These are phyloP conservation scores for Aspergillus sclerotioniger DNA, from an alignment of 495 filamentous ascomycete species.

Conservation along the genomic window DNA sequence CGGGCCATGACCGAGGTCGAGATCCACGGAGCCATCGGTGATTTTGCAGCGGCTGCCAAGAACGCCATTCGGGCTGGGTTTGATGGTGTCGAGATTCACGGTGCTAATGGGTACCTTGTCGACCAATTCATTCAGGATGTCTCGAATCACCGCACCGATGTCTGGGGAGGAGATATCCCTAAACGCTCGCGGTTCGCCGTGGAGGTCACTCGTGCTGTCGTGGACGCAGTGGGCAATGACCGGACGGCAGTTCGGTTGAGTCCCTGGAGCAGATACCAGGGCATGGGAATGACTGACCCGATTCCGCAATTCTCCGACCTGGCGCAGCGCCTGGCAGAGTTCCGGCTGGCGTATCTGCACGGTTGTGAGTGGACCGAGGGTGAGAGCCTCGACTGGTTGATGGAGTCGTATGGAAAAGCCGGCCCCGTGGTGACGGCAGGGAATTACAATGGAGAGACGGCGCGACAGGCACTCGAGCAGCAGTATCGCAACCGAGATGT, in stretches of 20 bases:
- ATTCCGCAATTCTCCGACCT: constrained; percentile 25
- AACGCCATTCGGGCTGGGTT: constrained; percentile 62
- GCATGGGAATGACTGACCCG: constrained; percentile 26
- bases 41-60: constrained; percentile 56
- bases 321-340: too few species aligned
- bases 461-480: constrained; percentile 15
- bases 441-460: not conserved
- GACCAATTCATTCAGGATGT: constrained; percentile 54
- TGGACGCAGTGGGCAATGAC: constrained; percentile 26
- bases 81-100: constrained; percentile 57
- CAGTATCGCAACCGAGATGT: constrained; percentile 19
- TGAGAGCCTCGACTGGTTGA: not conserved
- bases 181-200: constrained; percentile 48
- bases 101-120: constrained; percentile 54
- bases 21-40: constrained; percentile 39
- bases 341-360: not conserved
- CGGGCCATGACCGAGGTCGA: constrained; percentile 41
- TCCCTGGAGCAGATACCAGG: constrained; percentile 51
- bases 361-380: not conserved
- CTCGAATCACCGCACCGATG: constrained; percentile 51
- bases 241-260: constrained; percentile 43
- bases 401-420: not conserved
- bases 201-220: constrained; percentile 39
- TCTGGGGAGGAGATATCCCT: constrained; percentile 52
- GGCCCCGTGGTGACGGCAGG: not conserved